A percentile compares a stretch with the other conserved stretches of the same genome.
Evolutionary conservation across 23 red algal species (phyloP).

Genomic region (Gracilaria gracilis): DNA sequence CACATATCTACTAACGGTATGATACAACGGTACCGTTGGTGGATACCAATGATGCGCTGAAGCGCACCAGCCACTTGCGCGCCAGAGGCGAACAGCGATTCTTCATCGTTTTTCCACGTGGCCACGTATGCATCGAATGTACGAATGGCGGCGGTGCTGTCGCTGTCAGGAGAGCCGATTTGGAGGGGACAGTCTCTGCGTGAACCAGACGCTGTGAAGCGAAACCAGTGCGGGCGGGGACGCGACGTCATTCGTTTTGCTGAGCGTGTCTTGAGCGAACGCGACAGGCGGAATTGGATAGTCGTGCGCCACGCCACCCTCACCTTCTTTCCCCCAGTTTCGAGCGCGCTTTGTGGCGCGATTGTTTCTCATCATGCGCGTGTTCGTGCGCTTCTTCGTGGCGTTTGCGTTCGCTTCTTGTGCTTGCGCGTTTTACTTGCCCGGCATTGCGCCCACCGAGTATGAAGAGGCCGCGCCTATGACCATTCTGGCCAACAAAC

Average conservation of each 20-base stretch:
- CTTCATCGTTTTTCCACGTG: too few relatives aligned
- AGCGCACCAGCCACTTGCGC: too few relatives aligned
- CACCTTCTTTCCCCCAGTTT: background rate
- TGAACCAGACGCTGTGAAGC: too few relatives aligned
- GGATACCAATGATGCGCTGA: too few relatives aligned
- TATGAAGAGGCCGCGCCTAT: conserved; percentile 83
- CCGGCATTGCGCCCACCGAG: conserved; percentile 90
- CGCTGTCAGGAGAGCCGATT: background rate
- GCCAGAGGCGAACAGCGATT: too few relatives aligned
- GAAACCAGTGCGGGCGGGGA: background rate
- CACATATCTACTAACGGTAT: too few relatives aligned
- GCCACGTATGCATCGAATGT: background rate
- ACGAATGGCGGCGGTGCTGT: background rate
- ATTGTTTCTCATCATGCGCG: background rate
- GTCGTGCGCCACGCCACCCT: too few relatives aligned
- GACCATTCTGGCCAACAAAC: conserved; percentile 80
- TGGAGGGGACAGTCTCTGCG: too few relatives aligned
- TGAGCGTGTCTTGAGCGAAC: background rate
- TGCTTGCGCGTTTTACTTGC: conserved; percentile 80
- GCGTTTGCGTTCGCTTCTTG: conserved; percentile 16
- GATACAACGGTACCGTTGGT: too few relatives aligned
- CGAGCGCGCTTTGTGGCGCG: background rate
- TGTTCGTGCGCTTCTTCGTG: background rate
- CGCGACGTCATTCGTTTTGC: conserved; percentile 24
- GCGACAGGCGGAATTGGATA: background rate